Percentiles rank a stretch among this genome's conserved stretches.
These are phyloP conservation scores for Gomphus sp. DNA, from an alignment of 1,284 basidiomycete genomes.

Conservation along the genomic window DNA sequence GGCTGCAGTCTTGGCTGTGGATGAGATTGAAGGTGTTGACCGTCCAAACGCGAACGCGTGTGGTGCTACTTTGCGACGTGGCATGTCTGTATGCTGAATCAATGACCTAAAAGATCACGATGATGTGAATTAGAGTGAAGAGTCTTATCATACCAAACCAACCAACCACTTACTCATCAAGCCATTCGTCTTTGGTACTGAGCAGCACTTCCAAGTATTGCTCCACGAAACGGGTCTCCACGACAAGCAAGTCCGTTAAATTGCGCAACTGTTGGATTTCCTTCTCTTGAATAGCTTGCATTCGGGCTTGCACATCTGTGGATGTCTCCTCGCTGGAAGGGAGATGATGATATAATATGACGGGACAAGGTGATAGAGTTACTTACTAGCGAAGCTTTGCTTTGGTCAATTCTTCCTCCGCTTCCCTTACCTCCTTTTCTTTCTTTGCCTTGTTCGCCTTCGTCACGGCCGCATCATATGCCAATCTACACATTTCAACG, in stretches of 20 bases:
- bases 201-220: constrained; percentile 62
- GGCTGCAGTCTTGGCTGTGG: constrained; percentile 1
- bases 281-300: constrained; percentile 69
- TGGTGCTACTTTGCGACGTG: constrained; percentile 1
- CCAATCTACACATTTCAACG: constrained; percentile 37
- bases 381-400: constrained; percentile 69
- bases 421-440: constrained; percentile 63
- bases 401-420: constrained; percentile 67
- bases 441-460: constrained; percentile 61
- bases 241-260: constrained; percentile 58
- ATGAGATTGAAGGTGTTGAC: constrained; percentile 2
- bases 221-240: constrained; percentile 64
- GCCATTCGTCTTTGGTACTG: constrained; percentile 61
- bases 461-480: constrained; percentile 63
- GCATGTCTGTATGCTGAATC: constrained; percentile 4
- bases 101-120: constrained; percentile 6
- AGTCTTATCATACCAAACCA: background rate
- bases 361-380: background rate
- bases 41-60: constrained; percentile 5
- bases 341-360: background rate
- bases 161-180: constrained; percentile 41
- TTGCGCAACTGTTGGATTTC: constrained; percentile 63
- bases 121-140: background rate
- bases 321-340: constrained; percentile 64
- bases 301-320: constrained; percentile 68